Base-by-base conservation (phyloP, 2,329 filamentous ascomycete genomes). In the Chrysoporthe cubensis region DNA sequence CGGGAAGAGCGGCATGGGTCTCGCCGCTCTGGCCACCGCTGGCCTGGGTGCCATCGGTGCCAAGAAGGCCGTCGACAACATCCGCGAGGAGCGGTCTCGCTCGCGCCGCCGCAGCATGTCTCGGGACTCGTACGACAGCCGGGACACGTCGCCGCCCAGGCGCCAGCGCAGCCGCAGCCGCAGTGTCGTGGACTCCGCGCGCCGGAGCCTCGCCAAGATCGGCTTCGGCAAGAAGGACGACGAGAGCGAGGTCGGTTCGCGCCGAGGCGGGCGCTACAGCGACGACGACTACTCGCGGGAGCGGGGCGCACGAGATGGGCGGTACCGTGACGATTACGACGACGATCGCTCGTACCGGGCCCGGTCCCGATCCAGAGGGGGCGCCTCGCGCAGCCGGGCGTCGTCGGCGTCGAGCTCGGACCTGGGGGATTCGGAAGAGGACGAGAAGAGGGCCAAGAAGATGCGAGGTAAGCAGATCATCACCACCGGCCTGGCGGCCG, bases 11-110 rank as follows among this genome's bases (percentile, higher is more conserved):
- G 80, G 78, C 4, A 80, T 77, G 54, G 86, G 87, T 43, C 82
- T 90, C n/a, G 88, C 88, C 32, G 88, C 87, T 37, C 80, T 90
- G 56, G 87, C 88, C 14, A 88, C 88, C 1, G 88, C 88, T 40
- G 88, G 87, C 26, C 75, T 90, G 3, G 87, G 87, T 65, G 87
- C 86, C 9, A 72, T 90, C 14, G 86, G 85, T 50, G 87, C 83
- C 60, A 90, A 90, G 80, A 90, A 90, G 78, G 76, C 86, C 58
- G 73, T 83, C 46, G 84, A 83, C 57, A 76, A 75, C 65, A 65
- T 69, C 34, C 68, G 68, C 43, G 75, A 78, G n/a, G 79, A 82
- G 42, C 76, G 81, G 3, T 81, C 79, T 26, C 79, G 85, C 66
- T 89, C 87, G 9, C 85, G 88, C 68, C 88, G 86, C 32, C 62